Base-by-base conservation (phyloP, 2,329 filamentous ascomycete species). In the Colletotrichum tropicale region DNA sequence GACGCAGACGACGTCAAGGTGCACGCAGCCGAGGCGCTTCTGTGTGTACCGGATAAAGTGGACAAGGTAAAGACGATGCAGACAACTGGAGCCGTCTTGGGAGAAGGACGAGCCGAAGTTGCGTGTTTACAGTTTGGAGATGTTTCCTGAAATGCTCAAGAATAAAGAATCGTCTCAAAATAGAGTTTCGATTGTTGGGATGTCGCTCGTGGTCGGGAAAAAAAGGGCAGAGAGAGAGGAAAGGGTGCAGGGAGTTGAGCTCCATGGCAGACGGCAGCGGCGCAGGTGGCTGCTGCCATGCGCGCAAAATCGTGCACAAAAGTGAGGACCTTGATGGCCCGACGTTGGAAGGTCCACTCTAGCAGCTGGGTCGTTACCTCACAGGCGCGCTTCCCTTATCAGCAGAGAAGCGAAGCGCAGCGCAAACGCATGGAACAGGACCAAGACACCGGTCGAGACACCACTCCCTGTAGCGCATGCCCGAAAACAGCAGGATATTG, bases 321-420 rank as follows among this genome's bases (percentile, higher is more conserved):
- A 28, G 43, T 74, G 71, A 71, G 74, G 55, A 75, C 74, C 74
- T 75, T 75, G 74, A 75, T 76, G 71, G 74, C 74, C 70, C 64
- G 32, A 70, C 36, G 58, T 26, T 21, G 55, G 58, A 61, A 12
- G 18, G 30, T 30, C 36, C 72, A 64, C 72, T 66, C 52, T 67
- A 21, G 55, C 65, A 68, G 32, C 74, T 69, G n/a, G 67, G 26
- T 60, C 52, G 67, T 61, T 58, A 66, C 67, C 67, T 74, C 52
- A 66, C 66, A 68, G 38, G 38, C 36, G 36, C 66, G 30, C 21
- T 34, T 60, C 16, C 56, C 68, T 75, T 72, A 75, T 71, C 72
- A 48, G 43, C 43, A 56, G 64, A 48, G 12, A 60, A 16, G 18
- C 26, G 28, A 61, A 26, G 60, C 28, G 48, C 34, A 32, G 64